Conservation (phyloP, 768 basidiomycete species). For the Leccinum broughii region DNA sequence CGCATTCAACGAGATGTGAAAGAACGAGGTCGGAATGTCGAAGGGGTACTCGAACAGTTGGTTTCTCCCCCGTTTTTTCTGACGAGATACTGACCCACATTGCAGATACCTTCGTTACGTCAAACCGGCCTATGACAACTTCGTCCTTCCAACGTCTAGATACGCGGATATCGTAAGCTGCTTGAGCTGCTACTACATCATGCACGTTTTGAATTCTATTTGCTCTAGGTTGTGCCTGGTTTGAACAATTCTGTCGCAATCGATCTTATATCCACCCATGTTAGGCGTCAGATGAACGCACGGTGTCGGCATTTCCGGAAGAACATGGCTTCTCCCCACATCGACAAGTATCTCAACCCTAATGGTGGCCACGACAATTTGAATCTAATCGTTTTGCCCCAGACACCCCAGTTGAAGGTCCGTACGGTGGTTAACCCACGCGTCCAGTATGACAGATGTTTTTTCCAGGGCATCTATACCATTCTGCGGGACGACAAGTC, state of each 20-base stretch:
- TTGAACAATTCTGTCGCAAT: slow-evolving; percentile 87
- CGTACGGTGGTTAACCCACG: slow-evolving; percentile 8
- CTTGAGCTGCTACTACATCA: not conserved
- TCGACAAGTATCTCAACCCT: slow-evolving; percentile 36
- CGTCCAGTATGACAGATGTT: not conserved
- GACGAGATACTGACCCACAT: slow-evolving; percentile 5
- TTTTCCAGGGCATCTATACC: slow-evolving; percentile 80
- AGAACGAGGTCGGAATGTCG: slow-evolving; percentile 83
- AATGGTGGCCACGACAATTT: slow-evolving; percentile 45
- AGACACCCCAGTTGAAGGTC: slow-evolving; percentile 82
- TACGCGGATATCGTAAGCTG: slow-evolving; percentile 81
- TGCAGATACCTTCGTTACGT: slow-evolving; percentile 90
- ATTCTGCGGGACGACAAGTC: slow-evolving; percentile 75
- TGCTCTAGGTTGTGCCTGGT: slow-evolving; percentile 90
- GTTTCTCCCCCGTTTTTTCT: slow-evolving; percentile 17
- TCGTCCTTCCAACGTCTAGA: slow-evolving; percentile 83
- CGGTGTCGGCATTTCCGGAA: slow-evolving; percentile 72
- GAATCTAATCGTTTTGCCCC: slow-evolving; percentile 65
- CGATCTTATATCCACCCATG: slow-evolving; percentile 89
- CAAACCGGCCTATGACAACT: slow-evolving; percentile 93
- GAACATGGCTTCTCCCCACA: slow-evolving; percentile 59
- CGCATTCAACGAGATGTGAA: slow-evolving; percentile 84
- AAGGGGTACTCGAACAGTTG: slow-evolving; percentile 88
- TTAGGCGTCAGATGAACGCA: slow-evolving; percentile 79
- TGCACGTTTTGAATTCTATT: not conserved